Base-by-base conservation (phyloP, 352 stramenopile genomes). In the Phytophthora hybrid region DNA sequence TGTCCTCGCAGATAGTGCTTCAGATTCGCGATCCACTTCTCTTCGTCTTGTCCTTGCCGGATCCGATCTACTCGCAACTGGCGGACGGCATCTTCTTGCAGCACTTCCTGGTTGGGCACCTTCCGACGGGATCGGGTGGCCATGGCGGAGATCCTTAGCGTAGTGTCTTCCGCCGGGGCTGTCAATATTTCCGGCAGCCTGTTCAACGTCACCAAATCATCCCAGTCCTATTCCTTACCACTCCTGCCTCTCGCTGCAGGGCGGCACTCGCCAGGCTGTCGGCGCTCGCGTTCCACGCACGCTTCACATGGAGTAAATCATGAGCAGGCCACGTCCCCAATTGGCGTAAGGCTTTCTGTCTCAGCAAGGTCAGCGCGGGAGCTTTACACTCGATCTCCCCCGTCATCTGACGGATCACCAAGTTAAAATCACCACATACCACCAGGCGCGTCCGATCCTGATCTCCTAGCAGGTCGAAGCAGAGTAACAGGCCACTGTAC, bases 401-500 rank as follows among this genome's bases (percentile, higher is more conserved):
- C n/a, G n/a, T n/a, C n/a, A n/a, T n/a, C n/a, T n/a, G n/a, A n/a
- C n/a, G n/a, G n/a, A n/a, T n/a, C n/a, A n/a, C n/a, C n/a, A n/a
- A n/a, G n/a, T n/a, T n/a, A n/a, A n/a, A n/a, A n/a, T 67, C 31
- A 8, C 47, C 60, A 9, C n/a, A 52, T 9, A 67, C 32, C 0
- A 67, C 4, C 6, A 67, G 23, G 11, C 47, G 31, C n/a, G 1
- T 58, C 59, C 46, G 47, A 9, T 1, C 5, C 26, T 7, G n/a
- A n/a, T n/a, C n/a, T n/a, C 46, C 23, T n/a, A 66, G 8, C 19
- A 54, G 8, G 11, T 26, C 4, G 10, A 26, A 54, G 7, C 34
- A 51, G 11, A 63, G 39, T 0, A 72, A n/a, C 3, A 72, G 18
- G 1, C 66, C 66, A 0, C 39, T 19, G n/a, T 80, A 77, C 26